Conservation (phyloP, 768 basidiomycete species). For the Ramaria sp. region DNA sequence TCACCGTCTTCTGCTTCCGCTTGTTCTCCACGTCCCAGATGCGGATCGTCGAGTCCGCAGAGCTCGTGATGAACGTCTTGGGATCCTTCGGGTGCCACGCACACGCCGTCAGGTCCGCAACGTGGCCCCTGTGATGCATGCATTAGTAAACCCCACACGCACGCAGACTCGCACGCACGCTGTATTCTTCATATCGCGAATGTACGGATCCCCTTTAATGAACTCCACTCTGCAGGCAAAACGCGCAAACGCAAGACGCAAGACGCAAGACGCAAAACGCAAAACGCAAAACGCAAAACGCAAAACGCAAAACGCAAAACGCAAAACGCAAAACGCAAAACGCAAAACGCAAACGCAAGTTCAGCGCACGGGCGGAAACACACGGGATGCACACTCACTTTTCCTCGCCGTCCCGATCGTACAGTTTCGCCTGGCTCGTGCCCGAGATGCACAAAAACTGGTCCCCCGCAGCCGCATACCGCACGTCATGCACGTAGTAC, state of each 20-base stretch:
- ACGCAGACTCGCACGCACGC: conserved; percentile 43
- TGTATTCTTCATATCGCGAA: conserved; percentile 99
- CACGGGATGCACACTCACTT: conserved; percentile 42
- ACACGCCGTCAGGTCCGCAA: conserved; percentile 82
- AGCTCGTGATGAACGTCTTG: conserved; percentile 80
- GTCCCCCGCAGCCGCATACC: conserved; percentile 81
- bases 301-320: no score
- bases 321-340: no score
- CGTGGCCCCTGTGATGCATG: conserved; percentile 67
- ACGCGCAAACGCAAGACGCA: no score
- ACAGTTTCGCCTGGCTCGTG: conserved; percentile 79
- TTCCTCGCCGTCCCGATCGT: conserved; percentile 88
- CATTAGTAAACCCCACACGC: conserved; percentile 7
- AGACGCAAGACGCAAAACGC: no score
- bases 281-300: no score
- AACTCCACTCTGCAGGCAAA: conserved; percentile 20
- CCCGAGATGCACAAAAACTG: conserved; percentile 83
- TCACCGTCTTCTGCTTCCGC: conserved; percentile 90
- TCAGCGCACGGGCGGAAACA: conserved; percentile 1
- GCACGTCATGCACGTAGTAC: conserved; percentile 88
- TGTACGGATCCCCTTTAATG: conserved; percentile 94
- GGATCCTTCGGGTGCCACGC: conserved; percentile 88
- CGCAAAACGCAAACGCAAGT: no score
- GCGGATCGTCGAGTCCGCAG: conserved; percentile 92
- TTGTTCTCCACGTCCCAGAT: conserved; percentile 93